A percentile compares a stretch with the other conserved stretches of the same genome.
phyloP scores from a whole-genome alignment of 2,329 filamentous ascomycete species.

The Clonostachys solani region DNA sequence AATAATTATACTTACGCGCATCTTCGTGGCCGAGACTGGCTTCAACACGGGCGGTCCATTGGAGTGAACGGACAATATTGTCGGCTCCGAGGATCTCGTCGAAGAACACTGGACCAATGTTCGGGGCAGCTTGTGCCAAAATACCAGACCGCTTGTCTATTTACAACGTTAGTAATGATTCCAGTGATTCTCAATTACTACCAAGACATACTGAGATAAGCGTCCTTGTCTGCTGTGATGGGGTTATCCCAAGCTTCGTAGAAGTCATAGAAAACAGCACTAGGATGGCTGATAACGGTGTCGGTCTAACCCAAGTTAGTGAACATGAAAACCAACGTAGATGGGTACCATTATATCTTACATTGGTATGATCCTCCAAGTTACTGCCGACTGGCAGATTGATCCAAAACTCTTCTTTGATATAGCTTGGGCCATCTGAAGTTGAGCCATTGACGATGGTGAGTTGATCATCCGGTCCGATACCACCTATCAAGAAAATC shows the following conservation, averaged over 20 bases:
- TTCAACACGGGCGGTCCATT: slow-evolving; percentile 64
- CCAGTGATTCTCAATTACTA: neutral
- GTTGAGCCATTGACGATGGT: slow-evolving; percentile 42
- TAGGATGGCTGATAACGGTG: slow-evolving; percentile 34
- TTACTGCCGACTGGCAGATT: slow-evolving; percentile 55
- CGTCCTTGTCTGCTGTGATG: slow-evolving; percentile 31
- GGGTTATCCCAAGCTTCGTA: slow-evolving; percentile 53
- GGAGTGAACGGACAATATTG: slow-evolving; percentile 56
- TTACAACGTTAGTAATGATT: slow-evolving; percentile 5
- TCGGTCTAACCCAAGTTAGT: slow-evolving; percentile 31
- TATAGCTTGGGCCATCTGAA: slow-evolving; percentile 44
- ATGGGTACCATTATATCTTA: slow-evolving; percentile 10
- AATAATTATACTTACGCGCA: slow-evolving; percentile 16
- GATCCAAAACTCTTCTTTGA: slow-evolving; percentile 47
- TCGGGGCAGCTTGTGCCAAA: slow-evolving; percentile 59
- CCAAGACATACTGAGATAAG: slow-evolving; percentile 33
- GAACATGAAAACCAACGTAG: slow-evolving; percentile 5
- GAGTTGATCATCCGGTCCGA: slow-evolving; percentile 59
- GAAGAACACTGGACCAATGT: slow-evolving; percentile 53
- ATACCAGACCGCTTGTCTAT: slow-evolving; percentile 49
- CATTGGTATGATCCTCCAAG: slow-evolving; percentile 50
- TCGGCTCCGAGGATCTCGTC: slow-evolving; percentile 55
- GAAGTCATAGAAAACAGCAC: slow-evolving; percentile 59
- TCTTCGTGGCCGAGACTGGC: slow-evolving; percentile 36
- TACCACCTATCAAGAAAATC: slow-evolving; percentile 37